A percentile compares a stretch with the other conserved stretches of the same genome.
These are phyloP conservation scores for Ruellia speciosa DNA, from an alignment of 305 asterid genomes.

Conservation along the genomic window DNA sequence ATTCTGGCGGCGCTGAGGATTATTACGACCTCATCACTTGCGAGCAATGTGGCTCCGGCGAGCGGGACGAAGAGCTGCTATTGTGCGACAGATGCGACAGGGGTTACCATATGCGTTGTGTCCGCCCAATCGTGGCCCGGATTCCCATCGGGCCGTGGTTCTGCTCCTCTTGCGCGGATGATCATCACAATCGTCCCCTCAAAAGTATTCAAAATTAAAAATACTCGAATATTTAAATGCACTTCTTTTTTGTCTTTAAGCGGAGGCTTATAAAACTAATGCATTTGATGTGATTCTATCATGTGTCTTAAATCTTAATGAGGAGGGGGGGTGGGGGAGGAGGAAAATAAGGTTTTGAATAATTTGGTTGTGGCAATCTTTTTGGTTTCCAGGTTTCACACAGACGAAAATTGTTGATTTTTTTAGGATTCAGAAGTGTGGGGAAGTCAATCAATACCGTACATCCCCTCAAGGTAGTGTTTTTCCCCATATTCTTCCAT, in stretches of 20 bases:
- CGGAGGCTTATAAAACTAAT: neutral
- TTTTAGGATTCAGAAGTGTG: constrained; percentile 4
- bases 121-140: constrained; percentile 60
- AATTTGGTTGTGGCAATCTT: neutral
- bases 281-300: neutral
- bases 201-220: neutral
- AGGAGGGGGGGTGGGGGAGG: constrained; percentile 35
- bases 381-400: neutral
- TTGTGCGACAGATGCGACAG: constrained; percentile 63
- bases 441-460: neutral
- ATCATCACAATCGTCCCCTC: neutral
- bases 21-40: constrained; percentile 35
- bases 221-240: neutral
- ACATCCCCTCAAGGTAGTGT: neutral
- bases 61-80: constrained; percentile 47
- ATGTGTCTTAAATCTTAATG: neutral
- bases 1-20: constrained; percentile 19
- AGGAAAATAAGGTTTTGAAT: constrained; percentile 22
- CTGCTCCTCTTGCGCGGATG: constrained; percentile 14
- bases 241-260: neutral
- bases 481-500: neutral
- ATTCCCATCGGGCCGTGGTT: constrained; percentile 67
- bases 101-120: constrained; percentile 66
- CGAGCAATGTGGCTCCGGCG: constrained; percentile 71
- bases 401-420: constrained; percentile 4